These are phyloP conservation scores for Penicillium sp. DNA, from an alignment of 2,329 filamentous ascomycete species.

Conservation along the genomic window DNA sequence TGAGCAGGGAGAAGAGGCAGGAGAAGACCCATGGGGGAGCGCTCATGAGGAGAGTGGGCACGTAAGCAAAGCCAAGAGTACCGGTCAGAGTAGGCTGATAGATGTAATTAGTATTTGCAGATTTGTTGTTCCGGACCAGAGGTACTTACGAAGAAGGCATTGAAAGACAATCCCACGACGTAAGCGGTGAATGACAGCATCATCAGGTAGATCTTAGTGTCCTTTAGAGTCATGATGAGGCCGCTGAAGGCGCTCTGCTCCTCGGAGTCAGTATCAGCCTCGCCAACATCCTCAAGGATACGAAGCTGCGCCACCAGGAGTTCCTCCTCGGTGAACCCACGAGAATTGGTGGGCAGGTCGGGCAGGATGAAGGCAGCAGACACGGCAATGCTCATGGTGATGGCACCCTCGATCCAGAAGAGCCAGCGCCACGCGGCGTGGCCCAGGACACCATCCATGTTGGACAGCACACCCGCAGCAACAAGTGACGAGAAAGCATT, in stretches of 20 bases:
- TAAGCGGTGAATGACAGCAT: conserved; percentile 65
- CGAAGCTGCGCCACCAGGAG: conserved; percentile 55
- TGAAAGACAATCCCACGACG: conserved; percentile 61
- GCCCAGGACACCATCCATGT: conserved; percentile 45
- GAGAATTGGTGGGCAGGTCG: conserved; percentile 59
- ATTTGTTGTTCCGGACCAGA: too few species aligned
- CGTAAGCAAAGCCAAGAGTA: conserved; percentile 30
- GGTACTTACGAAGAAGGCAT: conserved; percentile 56
- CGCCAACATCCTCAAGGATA: conserved; percentile 61
- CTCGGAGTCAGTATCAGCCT: conserved; percentile 56
- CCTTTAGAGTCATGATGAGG: conserved; percentile 60
- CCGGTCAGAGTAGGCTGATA: conserved; percentile 29
- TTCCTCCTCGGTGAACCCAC: conserved; percentile 48
- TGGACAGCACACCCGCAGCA: conserved; percentile 48
- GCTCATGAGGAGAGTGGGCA: conserved; percentile 33
- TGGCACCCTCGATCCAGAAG: conserved; percentile 58
- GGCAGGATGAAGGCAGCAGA: conserved; percentile 45
- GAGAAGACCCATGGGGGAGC: conserved; percentile 59
- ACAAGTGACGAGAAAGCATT: conserved; percentile 51
- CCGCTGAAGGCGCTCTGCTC: conserved; percentile 55
- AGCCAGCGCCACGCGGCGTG: conserved; percentile 52
- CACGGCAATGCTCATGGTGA: conserved; percentile 46
- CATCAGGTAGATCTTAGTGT: conserved; percentile 65
- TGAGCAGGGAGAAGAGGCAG: conserved; percentile 58
- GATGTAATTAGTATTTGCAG: conserved; percentile 6